Evolutionary conservation across 23 red algal genomes (phyloP), one percentile per base, ranked within the genome.

Genomic region (Gracilariopsis chorda): DNA sequence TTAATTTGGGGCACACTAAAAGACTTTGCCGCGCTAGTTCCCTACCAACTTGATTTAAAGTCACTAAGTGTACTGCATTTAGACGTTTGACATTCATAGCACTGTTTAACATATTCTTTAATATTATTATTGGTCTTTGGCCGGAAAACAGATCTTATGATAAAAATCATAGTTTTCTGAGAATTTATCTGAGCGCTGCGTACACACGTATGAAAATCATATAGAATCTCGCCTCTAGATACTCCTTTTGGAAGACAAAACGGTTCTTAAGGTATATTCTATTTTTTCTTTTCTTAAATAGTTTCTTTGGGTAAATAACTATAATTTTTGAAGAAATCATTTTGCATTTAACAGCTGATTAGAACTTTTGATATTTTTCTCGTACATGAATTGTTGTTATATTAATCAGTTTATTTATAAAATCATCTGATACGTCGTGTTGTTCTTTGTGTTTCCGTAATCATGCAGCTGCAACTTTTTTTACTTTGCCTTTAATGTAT

Each of bases 401-500:
- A 17, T n/a, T 47, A 19, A 84, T 43, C 32, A 84, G 27, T 21
- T 84, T 84, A 20, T 58, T 68, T 7, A 84, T 68, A 36, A 48
- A 1, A 30, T 84, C 42, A 47, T 53, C 25, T 25, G 80, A 84
- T 41, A 40, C 43, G 7, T 69, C 25, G n/a, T 45, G 16, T 28
- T 2, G 14, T 84, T 84, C 80, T 34, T 68, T 44, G 48, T 60
- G 59, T 44, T 84, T 56, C 16, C 80, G 34, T 25, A 58, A 68
- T 69, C 64, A 49, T 4, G 80, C 80, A 32, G 64, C 80, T 14
- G 80, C 80, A 25, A 84, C 80, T 84, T 65, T 42, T 5, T 84
- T 70, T 23, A 4, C 6, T 69, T 84, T 84, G 63, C 56, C 53
- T 84, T 84, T 84, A 7, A 84, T 63, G 8, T 84, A 69, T 47